Percentiles rank a stretch among this genome's conserved stretches.
These are phyloP conservation scores for Mucor racemosus DNA, from an alignment of 371 early-diverging fungal species.

Conservation along the genomic window DNA sequence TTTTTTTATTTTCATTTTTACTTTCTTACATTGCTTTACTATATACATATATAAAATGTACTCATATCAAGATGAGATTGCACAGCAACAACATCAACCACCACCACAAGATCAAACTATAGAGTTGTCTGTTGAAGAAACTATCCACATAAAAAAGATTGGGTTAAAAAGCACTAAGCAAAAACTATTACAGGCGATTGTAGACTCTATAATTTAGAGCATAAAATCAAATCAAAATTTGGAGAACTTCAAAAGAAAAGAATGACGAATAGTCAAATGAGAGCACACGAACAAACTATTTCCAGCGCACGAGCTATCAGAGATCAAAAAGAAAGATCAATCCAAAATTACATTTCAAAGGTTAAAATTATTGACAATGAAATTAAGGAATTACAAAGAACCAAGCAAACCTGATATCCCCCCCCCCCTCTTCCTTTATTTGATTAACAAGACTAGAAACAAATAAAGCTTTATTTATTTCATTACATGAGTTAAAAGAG, in stretches of 20 bases:
- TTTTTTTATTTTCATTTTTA: background rate
- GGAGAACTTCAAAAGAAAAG: background rate
- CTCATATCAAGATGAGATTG: too few relatives aligned
- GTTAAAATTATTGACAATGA: too few relatives aligned
- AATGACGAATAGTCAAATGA: background rate
- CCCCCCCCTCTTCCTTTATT: too few relatives aligned
- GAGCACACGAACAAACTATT: background rate
- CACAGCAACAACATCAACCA: too few relatives aligned
- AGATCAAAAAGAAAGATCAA: background rate
- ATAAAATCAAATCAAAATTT: background rate
- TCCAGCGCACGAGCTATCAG: background rate
- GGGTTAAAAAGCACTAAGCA: background rate
- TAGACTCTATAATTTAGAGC: background rate
- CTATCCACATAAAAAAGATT: background rate
- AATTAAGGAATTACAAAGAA: too few relatives aligned
- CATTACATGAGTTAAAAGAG: background rate
- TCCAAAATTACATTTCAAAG: background rate
- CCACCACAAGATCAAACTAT: background rate
- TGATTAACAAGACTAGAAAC: background rate
- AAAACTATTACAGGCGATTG: background rate
- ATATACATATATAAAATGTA: too few relatives aligned
- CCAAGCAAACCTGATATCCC: too few relatives aligned
- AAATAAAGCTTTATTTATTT: background rate
- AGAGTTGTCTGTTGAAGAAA: background rate
- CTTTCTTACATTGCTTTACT: background rate